Conservation (phyloP, 345 rosid genomes). For the Acer saccharum region DNA sequence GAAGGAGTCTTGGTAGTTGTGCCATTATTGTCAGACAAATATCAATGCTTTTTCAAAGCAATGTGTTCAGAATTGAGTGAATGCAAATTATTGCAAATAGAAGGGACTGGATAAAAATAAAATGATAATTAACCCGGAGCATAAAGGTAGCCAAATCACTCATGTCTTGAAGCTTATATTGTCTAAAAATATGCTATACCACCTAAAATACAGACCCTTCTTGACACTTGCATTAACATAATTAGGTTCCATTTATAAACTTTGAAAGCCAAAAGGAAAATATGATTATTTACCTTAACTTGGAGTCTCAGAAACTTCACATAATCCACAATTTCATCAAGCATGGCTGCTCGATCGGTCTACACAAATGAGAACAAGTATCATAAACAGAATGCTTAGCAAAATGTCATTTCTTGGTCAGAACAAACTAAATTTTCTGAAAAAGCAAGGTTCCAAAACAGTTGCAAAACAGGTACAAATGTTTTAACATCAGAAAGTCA, state of each 20-base stretch:
- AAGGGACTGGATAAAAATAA: not conserved
- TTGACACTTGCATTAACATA: not conserved
- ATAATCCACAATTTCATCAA: constrained; percentile 98
- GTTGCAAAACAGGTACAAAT: not conserved
- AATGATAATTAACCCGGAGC: not conserved
- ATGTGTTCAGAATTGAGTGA: not conserved
- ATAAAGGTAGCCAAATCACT: not conserved
- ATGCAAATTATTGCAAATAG: not conserved
- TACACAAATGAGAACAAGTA: constrained; percentile 36
- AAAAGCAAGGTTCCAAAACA: not conserved
- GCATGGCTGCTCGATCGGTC: constrained; percentile 98
- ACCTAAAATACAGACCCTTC: not conserved
- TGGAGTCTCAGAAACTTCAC: constrained; percentile 99
- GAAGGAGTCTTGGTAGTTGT: not conserved
- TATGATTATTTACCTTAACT: constrained; percentile 70
- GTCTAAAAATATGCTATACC: not conserved
- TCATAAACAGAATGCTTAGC: not conserved
- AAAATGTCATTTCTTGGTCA: constrained; percentile 8
- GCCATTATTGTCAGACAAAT: not conserved
- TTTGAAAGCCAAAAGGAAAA: not conserved
- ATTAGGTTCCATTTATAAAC: not conserved
- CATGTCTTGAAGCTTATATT: not conserved
- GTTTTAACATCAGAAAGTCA: not conserved
- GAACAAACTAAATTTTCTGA: not conserved
- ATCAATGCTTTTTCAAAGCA: not conserved